Base-by-base conservation (phyloP, 2,329 filamentous ascomycete genomes). In the Madurella mycetomatis region DNA sequence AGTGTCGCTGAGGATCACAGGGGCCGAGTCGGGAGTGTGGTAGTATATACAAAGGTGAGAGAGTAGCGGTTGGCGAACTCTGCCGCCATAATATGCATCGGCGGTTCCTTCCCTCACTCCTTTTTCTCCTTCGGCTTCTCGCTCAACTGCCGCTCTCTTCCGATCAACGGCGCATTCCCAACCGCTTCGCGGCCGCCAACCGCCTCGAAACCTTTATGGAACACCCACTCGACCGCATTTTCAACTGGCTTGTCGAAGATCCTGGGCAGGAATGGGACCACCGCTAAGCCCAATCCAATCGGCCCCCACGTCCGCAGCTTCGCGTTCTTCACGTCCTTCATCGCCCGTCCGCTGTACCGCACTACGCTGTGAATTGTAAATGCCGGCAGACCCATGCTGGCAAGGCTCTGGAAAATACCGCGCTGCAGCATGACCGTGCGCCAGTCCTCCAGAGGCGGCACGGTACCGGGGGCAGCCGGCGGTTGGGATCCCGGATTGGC, bases 311-410 rank as follows among this genome's bases (percentile, higher is more conserved):
- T 94, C 62, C 92, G 78, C 19, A 97, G 55, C 4, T 75, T 82
- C 55, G 79, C 76, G 67, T 88, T 95, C 77, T 94, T 92, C 17
- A 79, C 77, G 63, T 88, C 78, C 74, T 92, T 96, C 76, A 99
- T 70, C n/a, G 90, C 90, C 40, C 78, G 79, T 0, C 94, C 91
- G 1, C 89, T 92, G 67, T 99, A 96, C 57, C 85, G 83, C 49
- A 99, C 94, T 5, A 97, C 87, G 58, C 86, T 91, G 71, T 96
- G 92, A 54, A 97, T 96, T 0, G 91, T 96, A 59, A 96, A 90
- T 0, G 92, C 92, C 0, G 92, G 94, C 61, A 97, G 72, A 1
- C 90, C 94, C 94, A 99, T 99, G 65, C 85, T 90, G 0, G 94
- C 94, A 46, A 99, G 58, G 60, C 84, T 84, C 73, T 99, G 94